These are phyloP conservation scores for Candida chauliodis DNA, from an alignment of 805 yeast genomes.

Conservation along the genomic window DNA sequence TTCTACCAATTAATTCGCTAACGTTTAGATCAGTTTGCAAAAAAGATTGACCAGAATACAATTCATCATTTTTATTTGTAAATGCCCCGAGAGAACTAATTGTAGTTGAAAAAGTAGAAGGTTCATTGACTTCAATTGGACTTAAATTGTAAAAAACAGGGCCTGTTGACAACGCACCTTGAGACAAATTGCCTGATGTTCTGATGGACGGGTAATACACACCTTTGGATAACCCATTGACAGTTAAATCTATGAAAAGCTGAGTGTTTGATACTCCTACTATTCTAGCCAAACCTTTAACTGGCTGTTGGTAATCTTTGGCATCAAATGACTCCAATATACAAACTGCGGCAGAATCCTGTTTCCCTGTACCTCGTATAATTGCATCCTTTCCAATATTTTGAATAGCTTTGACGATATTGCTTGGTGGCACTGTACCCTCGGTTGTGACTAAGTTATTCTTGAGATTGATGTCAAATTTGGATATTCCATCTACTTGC, in stretches of 20 bases:
- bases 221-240: constrained; percentile 68
- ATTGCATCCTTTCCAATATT: constrained; percentile 82
- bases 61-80: constrained; percentile 9
- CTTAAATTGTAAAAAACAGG: constrained; percentile 41
- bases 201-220: constrained; percentile 68
- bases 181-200: constrained; percentile 69
- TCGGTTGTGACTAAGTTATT: constrained; percentile 61
- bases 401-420: constrained; percentile 64
- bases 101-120: constrained; percentile 23
- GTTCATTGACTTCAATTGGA: constrained; percentile 30
- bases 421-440: constrained; percentile 76
- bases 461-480: constrained; percentile 53
- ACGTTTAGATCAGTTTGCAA: constrained; percentile 46
- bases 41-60: constrained; percentile 35
- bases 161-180: constrained; percentile 71
- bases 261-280: constrained; percentile 61
- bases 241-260: constrained; percentile 68
- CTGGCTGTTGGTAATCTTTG: constrained; percentile 49
- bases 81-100: constrained; percentile 36
- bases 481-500: constrained; percentile 46
- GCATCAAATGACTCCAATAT: constrained; percentile 71
- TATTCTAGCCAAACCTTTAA: constrained; percentile 83
- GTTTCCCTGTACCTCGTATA: constrained; percentile 84
- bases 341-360: constrained; percentile 88
- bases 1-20: constrained; percentile 67